Evolutionary conservation across 78 protist genomes (phyloP), one percentile per base, ranked within the genome.

Genomic region (Dictyostelium firmibasis): DNA sequence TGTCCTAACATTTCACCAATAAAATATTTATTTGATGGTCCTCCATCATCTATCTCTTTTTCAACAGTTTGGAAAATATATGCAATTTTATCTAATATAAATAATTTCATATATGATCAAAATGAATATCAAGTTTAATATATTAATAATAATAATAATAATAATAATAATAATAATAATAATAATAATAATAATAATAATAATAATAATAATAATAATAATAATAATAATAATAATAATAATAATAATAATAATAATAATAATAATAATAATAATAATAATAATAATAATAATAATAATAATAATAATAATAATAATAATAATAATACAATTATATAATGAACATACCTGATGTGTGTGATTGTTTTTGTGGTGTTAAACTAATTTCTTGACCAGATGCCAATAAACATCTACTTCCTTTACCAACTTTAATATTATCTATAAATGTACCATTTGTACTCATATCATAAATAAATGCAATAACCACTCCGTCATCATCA

Each of bases 381-480:
- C 75, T 13, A 69, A 89, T 79, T 41, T 89, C 94, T 89, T 79
- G 88, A 60, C 84, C 89, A 23, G 16, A 33, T 0, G 84, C 27
- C 25, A 92, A 72, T 14, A 83, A n/a, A 44, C 41, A 70, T 62
- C 83, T 67, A 10, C 67, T 36, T 14, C 96, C 96, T 43, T 83
- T 93, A 20, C 96, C 96, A 53, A 93, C 74, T 43, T 75, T 93
- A 4, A 86, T 27, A 20, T 91, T 91, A 84, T 93, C 93, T 20
- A 93, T 4, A 79, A 38, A 93, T 7, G 96, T 93, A 23, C 96
- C 96, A 82, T 93, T 93, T 5, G 96, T 86, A 23, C 92, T 85
- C 0, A 27, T 57, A 47, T 89, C 94, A 57, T 43, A 44, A 16
- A 89, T 47, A 81, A 89, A 89, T 62, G 94, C 94, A 29, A 89